Conservation (phyloP, 495 filamentous ascomycete species). For the Rhizodiscina lignyota region DNA sequence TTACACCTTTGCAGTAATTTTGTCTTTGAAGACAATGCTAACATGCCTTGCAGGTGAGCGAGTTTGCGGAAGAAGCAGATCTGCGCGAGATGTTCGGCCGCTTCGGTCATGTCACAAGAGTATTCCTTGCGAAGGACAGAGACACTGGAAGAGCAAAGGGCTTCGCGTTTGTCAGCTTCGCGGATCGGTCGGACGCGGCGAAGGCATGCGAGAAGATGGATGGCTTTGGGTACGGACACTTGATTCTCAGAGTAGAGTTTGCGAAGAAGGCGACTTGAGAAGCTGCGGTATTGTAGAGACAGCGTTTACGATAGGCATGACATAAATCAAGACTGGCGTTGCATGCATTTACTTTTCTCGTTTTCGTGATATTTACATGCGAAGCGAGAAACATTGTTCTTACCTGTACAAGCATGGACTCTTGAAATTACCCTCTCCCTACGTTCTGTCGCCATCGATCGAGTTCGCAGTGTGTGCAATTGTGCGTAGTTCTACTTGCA, state of each 20-base stretch:
- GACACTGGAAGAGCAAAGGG: constrained; percentile 92
- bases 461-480: no score
- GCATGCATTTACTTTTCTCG: no score
- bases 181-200: constrained; percentile 71
- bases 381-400: no score
- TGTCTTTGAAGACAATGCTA: no score
- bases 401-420: no score
- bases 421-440: no score
- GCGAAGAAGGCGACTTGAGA: constrained; percentile 21
- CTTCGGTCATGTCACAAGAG: constrained; percentile 88
- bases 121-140: constrained; percentile 93
- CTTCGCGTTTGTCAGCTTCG: constrained; percentile 95
- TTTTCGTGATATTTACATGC: no score
- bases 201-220: constrained; percentile 95
- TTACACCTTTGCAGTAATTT: constrained; percentile 11
- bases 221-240: constrained; percentile 40
- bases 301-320: no score
- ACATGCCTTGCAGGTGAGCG: constrained; percentile 50
- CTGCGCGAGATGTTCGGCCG: constrained; percentile 95
- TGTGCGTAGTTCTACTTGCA: no score
- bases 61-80: constrained; percentile 90
- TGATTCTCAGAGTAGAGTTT: constrained; percentile 27
- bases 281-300: no score
- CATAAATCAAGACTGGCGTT: no score
- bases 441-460: no score